Evolutionary conservation across 805 yeast species (phyloP).

Genomic region (Myxozyma neotropica): DNA sequence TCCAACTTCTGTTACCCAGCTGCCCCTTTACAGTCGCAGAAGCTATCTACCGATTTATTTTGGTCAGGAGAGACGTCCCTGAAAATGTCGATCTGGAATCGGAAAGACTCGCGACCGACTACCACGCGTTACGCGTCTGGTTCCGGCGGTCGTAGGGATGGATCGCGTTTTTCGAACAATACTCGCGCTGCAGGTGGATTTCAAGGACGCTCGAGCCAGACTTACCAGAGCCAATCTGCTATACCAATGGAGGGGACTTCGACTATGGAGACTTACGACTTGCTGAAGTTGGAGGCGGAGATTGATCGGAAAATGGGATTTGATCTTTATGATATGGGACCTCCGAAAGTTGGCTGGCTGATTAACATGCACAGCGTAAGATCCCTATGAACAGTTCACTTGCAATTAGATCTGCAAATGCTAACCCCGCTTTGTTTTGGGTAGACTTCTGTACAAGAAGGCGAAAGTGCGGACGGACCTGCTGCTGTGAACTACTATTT

Average conservation of each 20-base stretch:
- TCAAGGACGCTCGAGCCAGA: background rate
- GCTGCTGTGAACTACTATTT: conserved; percentile 95
- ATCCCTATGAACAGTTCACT: no score
- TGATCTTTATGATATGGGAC: conserved; percentile 71
- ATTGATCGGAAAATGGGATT: conserved; percentile 88
- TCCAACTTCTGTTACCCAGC: background rate
- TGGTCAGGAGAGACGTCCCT: background rate
- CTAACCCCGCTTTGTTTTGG: no score
- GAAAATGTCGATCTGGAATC: background rate
- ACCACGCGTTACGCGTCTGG: conserved; percentile 14
- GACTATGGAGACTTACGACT: conserved; percentile 1
- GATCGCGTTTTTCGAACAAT: conserved; percentile 3
- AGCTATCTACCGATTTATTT: background rate
- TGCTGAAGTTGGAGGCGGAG: conserved; percentile 49
- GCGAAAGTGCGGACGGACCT: conserved; percentile 62
- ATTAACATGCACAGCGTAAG: conserved; percentile 73
- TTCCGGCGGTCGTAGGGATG: conserved; percentile 3
- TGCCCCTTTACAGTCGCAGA: background rate
- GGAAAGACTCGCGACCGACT: conserved; percentile 12
- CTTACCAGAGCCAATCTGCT: conserved; percentile 1
- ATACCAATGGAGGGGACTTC: conserved; percentile 19
- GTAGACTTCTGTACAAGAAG: conserved; percentile 52
- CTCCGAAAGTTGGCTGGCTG: conserved; percentile 82
- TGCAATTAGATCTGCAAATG: no score
- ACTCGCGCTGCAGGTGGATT: background rate